Conservation (phyloP, 1,284 basidiomycete species). For the Cutaneotrichosporon cavernicola region DNA sequence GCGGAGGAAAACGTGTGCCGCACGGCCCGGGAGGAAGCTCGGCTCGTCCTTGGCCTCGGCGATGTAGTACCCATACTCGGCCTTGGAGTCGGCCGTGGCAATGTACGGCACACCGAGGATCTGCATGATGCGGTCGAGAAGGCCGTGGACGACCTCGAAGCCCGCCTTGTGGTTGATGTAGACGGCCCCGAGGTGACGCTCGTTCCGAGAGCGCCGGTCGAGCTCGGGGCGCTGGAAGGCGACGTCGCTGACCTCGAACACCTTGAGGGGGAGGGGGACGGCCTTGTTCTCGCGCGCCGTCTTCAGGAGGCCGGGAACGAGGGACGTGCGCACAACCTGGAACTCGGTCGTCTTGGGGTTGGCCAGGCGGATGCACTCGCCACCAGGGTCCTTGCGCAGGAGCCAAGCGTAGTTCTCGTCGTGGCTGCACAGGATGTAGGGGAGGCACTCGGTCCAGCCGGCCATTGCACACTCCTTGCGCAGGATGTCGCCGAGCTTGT, state of each 20-base stretch:
- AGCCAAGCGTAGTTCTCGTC: constrained; percentile 97
- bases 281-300: constrained; percentile 95
- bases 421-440: constrained; percentile 95
- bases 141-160: constrained; percentile 94
- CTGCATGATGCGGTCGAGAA: constrained; percentile 91
- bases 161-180: constrained; percentile 96
- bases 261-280: constrained; percentile 83
- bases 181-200: constrained; percentile 80
- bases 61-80: constrained; percentile 83
- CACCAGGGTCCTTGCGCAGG: constrained; percentile 78
- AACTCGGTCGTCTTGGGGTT: constrained; percentile 98
- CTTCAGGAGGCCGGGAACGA: constrained; percentile 93
- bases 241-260: constrained; percentile 93
- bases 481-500: constrained; percentile 85
- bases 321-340: constrained; percentile 93
- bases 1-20: constrained; percentile 85
- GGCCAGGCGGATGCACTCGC: constrained; percentile 80
- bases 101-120: constrained; percentile 87
- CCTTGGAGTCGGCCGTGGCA: constrained; percentile 59
- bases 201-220: constrained; percentile 85
- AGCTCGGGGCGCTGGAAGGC: constrained; percentile 76
- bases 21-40: constrained; percentile 91
- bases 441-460: constrained; percentile 93
- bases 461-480: constrained; percentile 88
- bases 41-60: constrained; percentile 79